These are phyloP conservation scores for Zelopaecilomyces penicillatus DNA, from an alignment of 2,329 filamentous ascomycete genomes.

Conservation along the genomic window DNA sequence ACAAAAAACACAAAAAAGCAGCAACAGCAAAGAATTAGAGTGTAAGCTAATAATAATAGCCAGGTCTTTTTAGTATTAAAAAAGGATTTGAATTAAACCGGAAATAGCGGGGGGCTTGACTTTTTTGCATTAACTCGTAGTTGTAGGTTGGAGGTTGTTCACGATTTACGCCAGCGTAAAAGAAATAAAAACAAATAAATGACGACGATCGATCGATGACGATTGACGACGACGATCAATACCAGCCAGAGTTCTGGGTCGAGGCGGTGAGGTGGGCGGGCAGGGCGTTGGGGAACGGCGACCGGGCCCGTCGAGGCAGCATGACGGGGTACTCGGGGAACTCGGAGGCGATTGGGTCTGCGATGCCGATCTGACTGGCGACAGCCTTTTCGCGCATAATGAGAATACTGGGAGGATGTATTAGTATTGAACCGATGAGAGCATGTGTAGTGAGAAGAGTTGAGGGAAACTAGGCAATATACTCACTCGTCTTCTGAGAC, in stretches of 20 bases:
- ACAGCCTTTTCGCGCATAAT: slow-evolving; percentile 43
- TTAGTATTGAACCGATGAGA: slow-evolving; percentile 1
- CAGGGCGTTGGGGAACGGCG: slow-evolving; percentile 5
- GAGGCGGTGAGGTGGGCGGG: not conserved
- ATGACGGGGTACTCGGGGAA: slow-evolving; percentile 14
- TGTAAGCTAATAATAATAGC: not conserved
- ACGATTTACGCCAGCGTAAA: no score
- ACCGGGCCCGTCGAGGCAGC: slow-evolving; percentile 4
- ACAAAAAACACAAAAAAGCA: not conserved
- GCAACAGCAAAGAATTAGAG: not conserved
- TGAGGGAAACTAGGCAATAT: not conserved
- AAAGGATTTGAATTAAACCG: no score
- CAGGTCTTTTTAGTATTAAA: no score
- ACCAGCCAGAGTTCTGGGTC: not conserved
- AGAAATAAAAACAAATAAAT: no score
- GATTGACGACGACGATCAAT: no score
- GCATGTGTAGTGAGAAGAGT: not conserved
- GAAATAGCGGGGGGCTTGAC: no score
- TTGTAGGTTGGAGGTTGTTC: no score
- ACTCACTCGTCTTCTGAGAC: slow-evolving; percentile 52
- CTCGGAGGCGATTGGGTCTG: slow-evolving; percentile 22
- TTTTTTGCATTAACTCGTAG: no score
- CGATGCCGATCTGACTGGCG: slow-evolving; percentile 39
- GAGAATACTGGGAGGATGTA: slow-evolving; percentile 27
- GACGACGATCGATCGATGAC: no score